These are phyloP conservation scores for Colletotrichum musicola DNA, from an alignment of 2,329 filamentous ascomycete species.

Conservation along the genomic window DNA sequence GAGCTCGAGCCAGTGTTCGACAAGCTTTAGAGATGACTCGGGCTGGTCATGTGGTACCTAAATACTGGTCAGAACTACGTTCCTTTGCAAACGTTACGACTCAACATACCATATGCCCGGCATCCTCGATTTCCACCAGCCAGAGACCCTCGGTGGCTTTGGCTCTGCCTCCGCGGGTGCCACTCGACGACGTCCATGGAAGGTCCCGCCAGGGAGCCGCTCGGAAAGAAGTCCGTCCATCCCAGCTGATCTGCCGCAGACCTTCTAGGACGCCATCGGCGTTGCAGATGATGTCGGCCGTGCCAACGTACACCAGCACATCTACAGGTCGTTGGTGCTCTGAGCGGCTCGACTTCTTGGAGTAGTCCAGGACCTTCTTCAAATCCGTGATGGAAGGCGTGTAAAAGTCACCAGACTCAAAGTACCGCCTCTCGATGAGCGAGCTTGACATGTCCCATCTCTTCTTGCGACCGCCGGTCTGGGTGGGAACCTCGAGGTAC, in stretches of 20 bases:
- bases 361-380: neutral
- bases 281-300: conserved; percentile 28
- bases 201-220: conserved; percentile 4
- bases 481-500: conserved; percentile 4
- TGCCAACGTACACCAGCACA: conserved; percentile 16
- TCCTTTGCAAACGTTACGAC: too few relatives aligned
- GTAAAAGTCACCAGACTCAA: conserved; percentile 20
- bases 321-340: neutral
- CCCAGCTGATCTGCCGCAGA: conserved; percentile 9
- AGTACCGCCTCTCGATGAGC: neutral
- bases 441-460: conserved; percentile 18
- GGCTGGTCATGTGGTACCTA: conserved; percentile 19
- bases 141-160: neutral
- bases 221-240: conserved; percentile 1
- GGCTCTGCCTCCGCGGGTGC: neutral
- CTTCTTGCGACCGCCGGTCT: conserved; percentile 9
- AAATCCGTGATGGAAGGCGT: conserved; percentile 2
- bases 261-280: conserved; percentile 23
- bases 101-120: conserved; percentile 4
- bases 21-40: conserved; percentile 16
- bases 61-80: neutral
- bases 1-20: conserved; percentile 4
- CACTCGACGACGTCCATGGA: neutral
- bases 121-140: conserved; percentile 8
- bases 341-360: neutral